These are phyloP conservation scores for Lactifluus hygrophoroides DNA, from an alignment of 768 basidiomycete species.

Conservation along the genomic window DNA sequence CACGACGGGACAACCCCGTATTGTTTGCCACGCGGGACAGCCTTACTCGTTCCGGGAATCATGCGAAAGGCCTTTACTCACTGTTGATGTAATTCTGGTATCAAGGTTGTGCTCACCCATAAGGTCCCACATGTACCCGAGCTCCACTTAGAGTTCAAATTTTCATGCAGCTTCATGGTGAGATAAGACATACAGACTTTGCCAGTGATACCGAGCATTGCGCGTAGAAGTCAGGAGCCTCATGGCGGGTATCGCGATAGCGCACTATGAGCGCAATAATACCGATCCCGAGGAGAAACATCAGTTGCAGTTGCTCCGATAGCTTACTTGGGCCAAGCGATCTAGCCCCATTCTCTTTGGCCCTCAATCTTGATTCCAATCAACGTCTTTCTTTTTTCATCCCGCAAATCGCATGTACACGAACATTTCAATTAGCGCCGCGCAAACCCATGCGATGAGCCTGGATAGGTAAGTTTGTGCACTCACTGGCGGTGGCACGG, in stretches of 20 bases:
- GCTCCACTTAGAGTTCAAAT: conserved; percentile 4
- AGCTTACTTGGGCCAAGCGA: conserved; percentile 8
- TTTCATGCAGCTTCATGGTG: conserved; percentile 1
- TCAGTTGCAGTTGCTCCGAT: conserved; percentile 2
- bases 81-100: background rate
- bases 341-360: conserved; percentile 13
- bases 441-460: conserved; percentile 7
- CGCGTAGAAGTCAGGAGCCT: background rate
- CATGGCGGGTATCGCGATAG: conserved; percentile 4
- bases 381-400: background rate
- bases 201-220: background rate
- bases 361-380: conserved; percentile 3
- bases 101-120: conserved; percentile 2
- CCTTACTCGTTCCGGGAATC: background rate
- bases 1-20: background rate
- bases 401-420: conserved; percentile 9
- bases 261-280: conserved; percentile 5
- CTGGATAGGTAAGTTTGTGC: conserved; percentile 13
- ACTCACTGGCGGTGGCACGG: background rate
- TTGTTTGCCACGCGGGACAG: background rate
- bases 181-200: conserved; percentile 14
- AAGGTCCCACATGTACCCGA: background rate
- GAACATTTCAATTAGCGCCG: background rate
- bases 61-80: background rate
- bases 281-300: conserved; percentile 14